Evolutionary conservation across 169 alveolate species (phyloP), one percentile per base, ranked within the genome.

Genomic region (Plasmodium ovale): DNA sequence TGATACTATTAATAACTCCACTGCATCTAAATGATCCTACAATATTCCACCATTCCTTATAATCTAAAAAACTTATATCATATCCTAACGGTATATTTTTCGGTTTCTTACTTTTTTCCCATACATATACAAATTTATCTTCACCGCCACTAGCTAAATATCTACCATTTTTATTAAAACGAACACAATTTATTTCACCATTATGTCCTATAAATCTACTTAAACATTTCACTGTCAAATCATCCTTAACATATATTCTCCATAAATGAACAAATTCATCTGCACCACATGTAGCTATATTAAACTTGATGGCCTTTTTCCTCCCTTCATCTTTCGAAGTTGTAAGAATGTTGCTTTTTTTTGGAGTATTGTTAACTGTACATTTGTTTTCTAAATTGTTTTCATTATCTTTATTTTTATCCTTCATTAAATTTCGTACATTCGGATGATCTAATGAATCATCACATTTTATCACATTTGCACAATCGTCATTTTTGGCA

Each of bases 191-290:
- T 56, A 96, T 97, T 72, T 96, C 98, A 25, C 96, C 96, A 67
- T 93, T 96, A 79, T 96, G 98, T 5, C 98, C 98, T 1, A 95
- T 87, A 39, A 96, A 92, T 14, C 98, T 87, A 39, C 94, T 93
- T 87, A 96, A 77, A 39, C 95, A 93, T 47, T 93, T 93, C 58
- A 93, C 94, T 62, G 95, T 94, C 60, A 95, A 92, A 77, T 92
- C 89, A 65, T 93, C 94, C 19, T 95, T 94, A 4, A 94, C 94
- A 47, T 92, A 87, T 31, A 95, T 92, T 39, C 94, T 93, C 98
- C 97, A 94, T 47, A 96, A 94, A 71, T 96, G 98, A 10, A 96
- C 95, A 84, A 96, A 96, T 56, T 96, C 98, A 65, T 96, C 98
- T 0, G 98, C 98, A 25, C 98, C 98, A 25, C 97, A 97, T 5